Conservation (phyloP, 2,329 filamentous ascomycete species). For the Neonectria faginata region DNA sequence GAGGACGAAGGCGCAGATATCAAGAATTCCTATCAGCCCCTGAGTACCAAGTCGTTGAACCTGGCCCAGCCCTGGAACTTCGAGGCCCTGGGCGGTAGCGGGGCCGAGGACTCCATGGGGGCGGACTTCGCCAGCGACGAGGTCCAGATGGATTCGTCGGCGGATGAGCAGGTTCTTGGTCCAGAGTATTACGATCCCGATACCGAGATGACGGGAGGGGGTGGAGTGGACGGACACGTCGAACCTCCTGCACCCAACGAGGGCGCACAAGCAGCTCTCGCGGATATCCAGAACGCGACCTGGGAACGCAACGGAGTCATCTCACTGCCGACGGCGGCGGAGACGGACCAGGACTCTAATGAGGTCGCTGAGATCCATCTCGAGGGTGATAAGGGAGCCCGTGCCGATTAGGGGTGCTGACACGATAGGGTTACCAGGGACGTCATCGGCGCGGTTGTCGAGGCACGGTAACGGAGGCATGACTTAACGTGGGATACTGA, state of each 20-base stretch:
- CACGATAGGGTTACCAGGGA: conserved; percentile 28
- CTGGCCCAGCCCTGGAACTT: conserved; percentile 62
- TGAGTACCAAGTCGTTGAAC: conserved; percentile 47
- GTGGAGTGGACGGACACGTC: conserved; percentile 28
- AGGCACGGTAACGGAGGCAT: conserved; percentile 10
- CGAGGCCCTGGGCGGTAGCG: conserved; percentile 49
- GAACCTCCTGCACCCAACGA: conserved; percentile 31
- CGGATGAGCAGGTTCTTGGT: conserved; percentile 48
- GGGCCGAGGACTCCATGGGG: conserved; percentile 47
- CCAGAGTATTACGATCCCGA: conserved; percentile 46
- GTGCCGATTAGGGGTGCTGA: conserved; percentile 38
- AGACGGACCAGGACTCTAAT: conserved; percentile 54
- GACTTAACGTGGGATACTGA: conserved; percentile 11
- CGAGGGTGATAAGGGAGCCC: conserved; percentile 52
- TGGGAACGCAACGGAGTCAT: conserved; percentile 55
- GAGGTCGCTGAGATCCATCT: conserved; percentile 64
- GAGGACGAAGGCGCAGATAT: conserved; percentile 63
- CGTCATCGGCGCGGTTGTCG: conserved; percentile 13
- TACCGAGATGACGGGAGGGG: conserved; percentile 46
- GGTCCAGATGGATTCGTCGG: conserved; percentile 56
- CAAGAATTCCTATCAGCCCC: conserved; percentile 48
- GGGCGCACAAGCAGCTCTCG: conserved; percentile 30
- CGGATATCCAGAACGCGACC: conserved; percentile 48
- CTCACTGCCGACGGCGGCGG: conserved; percentile 53
- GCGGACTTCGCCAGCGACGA: conserved; percentile 58